Evolutionary conservation across 805 yeast species (phyloP), one percentile per base, ranked within the genome.

Genomic region (Yamadazyma sp.): DNA sequence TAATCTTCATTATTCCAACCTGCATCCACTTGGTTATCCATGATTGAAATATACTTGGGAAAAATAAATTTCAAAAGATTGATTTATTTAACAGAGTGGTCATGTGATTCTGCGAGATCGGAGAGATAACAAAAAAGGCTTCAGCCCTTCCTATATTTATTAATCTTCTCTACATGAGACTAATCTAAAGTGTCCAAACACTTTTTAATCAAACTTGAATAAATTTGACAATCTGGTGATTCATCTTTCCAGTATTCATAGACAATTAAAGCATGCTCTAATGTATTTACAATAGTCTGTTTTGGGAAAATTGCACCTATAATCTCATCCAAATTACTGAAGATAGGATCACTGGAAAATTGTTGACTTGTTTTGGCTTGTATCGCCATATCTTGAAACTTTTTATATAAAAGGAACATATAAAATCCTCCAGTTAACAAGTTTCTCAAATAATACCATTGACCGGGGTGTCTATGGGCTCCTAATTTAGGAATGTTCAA

Each of bases 381-480:
- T 6, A 30, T 26, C 15, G 55, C 33, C 49, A 53, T 38, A 24
- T 51, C 55, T 12, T 52, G 49, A 5, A 60, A 39, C 35, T 60
- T 60, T 29, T 47, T 53, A 40, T 49, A 61, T 14, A 63, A 38
- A 40, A 60, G 43, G 35, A 53, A 62, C 39, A 55, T 55, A 35
- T 43, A 42, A 21, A 60, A 41, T 40, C 53, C 53, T 4, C 65
- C 69, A 23, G 50, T 45, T 25, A 60, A 48, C 25, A 56, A 29
- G 31, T 60, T 62, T 30, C 71, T 43, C 30, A 64, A 38, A 36
- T 59, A 62, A 42, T 51, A 64, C 69, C 69, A 63, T 44, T 56
- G 56, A 0, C 71, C 70, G 1, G 68, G 64, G 40, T 64, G 70
- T 37, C 70, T 52, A 39, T 60, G 62, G 19, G 53, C 59, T 5